Evolutionary conservation across 768 basidiomycete species (phyloP).

Genomic region (Trametes cubensis): DNA sequence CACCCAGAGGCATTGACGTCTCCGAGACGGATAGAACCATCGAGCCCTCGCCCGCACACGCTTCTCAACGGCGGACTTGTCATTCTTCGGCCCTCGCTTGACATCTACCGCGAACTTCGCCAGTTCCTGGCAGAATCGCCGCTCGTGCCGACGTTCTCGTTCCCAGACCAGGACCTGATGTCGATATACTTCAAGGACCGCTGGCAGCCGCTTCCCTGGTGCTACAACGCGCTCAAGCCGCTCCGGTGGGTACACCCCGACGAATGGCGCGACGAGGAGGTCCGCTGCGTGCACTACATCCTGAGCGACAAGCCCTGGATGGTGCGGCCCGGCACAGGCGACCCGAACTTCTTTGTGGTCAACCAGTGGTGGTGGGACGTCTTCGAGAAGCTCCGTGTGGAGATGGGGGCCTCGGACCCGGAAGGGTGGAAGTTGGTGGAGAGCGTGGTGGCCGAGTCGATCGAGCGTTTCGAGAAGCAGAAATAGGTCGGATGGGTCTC

Average conservation of each 20-base stretch:
- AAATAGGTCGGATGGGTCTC: no score
- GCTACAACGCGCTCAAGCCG: conserved; percentile 94
- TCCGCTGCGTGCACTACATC: conserved; percentile 88
- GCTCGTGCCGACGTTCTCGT: conserved; percentile 57
- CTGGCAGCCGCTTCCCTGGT: conserved; percentile 82
- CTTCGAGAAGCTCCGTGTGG: conserved; percentile 45
- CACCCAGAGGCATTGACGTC: conserved; percentile 51
- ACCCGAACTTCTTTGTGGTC: conserved; percentile 49
- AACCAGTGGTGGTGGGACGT: conserved; percentile 84
- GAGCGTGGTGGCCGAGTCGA: conserved; percentile 46
- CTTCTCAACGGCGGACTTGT: conserved; percentile 91
- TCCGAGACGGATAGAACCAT: conserved; percentile 42
- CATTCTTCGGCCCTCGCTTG: conserved; percentile 73
- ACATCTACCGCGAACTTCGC: conserved; percentile 55
- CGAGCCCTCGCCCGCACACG: conserved; percentile 72
- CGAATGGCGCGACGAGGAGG: conserved; percentile 85
- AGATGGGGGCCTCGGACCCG: conserved; percentile 47
- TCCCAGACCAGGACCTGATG: conserved; percentile 93
- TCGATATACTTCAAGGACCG: conserved; percentile 75
- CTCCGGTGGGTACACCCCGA: conserved; percentile 67
- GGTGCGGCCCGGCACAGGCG: conserved; percentile 45
- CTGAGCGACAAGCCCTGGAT: conserved; percentile 87
- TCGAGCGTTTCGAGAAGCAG: no score
- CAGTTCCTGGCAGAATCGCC: conserved; percentile 60
- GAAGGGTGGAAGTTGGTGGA: conserved; percentile 55